Evolutionary conservation across 2,329 filamentous ascomycete genomes (phyloP), one percentile per base, ranked within the genome.

Genomic region (Dactylella cylindrospora): DNA sequence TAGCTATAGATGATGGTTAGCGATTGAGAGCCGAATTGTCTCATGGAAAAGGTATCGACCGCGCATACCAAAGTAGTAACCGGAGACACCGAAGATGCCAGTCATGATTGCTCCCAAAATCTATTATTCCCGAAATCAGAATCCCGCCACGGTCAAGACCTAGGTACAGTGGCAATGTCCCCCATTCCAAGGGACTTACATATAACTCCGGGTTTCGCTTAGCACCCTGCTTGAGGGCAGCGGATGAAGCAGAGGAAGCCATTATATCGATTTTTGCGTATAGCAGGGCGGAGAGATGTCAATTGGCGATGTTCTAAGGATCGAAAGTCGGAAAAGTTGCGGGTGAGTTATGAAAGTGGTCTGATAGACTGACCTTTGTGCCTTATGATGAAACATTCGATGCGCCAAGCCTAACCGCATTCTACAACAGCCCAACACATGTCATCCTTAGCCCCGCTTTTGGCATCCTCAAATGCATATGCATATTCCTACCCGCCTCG

Each of bases 91-190:
- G 72, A 96, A 86, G 70, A 88, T 86, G 73, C 85, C 84, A 70
- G 86, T 84, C 89, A 97, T 95, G 74, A 97, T 84, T 72, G 83
- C 88, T 67, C 90, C 82, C 68, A 98, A 86, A 72, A 97, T 84
- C 93, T 97, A 71, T 40, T 60, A 29, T 28, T 32, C 44, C 25
- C 26, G 31, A 17, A 9, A 36, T 51, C 31, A 51, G 46, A 31
- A 33, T 28, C 41, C 25, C 25, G 23, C 32, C 28, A 36, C 26
- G 31, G 35, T 26, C 57, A 20, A n/a, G n/a, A n/a, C n/a, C n/a
- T n/a, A n/a, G n/a, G n/a, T n/a, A n/a, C n/a, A n/a, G n/a, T n/a
- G n/a, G n/a, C n/a, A n/a, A n/a, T n/a, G n/a, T n/a, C n/a, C n/a
- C n/a, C n/a, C n/a, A n/a, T n/a, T n/a, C n/a, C 10, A 2, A 20